phyloP scores from a whole-genome alignment of 768 basidiomycete species.

The Punctularia strigosozonata region DNA sequence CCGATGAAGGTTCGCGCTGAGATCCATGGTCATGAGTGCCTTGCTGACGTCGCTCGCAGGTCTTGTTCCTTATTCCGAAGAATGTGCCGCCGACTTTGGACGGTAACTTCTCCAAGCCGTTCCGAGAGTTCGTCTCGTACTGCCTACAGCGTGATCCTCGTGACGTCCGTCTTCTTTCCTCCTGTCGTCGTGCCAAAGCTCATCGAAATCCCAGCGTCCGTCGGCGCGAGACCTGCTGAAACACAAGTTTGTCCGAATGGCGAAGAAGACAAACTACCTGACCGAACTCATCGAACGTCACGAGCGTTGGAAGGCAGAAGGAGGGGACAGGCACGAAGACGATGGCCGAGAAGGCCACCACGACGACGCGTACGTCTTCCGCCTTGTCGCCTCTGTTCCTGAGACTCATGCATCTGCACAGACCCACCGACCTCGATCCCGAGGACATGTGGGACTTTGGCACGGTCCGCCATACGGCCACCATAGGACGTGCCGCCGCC shows the following conservation, averaged over 20 bases:
- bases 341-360: constrained; percentile 49
- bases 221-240: constrained; percentile 90
- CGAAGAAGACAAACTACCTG: constrained; percentile 88
- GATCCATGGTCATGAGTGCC: not conserved
- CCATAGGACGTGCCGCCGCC: constrained; percentile 49
- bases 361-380: constrained; percentile 48
- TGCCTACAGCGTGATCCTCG: constrained; percentile 93
- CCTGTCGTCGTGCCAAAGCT: constrained; percentile 3
- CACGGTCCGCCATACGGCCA: constrained; percentile 74
- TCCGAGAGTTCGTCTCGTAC: constrained; percentile 86
- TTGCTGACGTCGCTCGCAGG: constrained; percentile 31
- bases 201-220: constrained; percentile 87
- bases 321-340: constrained; percentile 65
- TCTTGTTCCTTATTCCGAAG: constrained; percentile 96
- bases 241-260: constrained; percentile 92
- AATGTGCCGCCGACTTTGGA: constrained; percentile 90
- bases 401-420: constrained; percentile 15
- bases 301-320: constrained; percentile 88
- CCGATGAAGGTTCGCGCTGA: constrained; percentile 81
- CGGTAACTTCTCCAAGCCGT: constrained; percentile 82
- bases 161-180: constrained; percentile 42
- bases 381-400: constrained; percentile 1
- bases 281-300: constrained; percentile 93
- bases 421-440: constrained; percentile 42
- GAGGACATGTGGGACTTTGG: constrained; percentile 98